Percentiles rank a stretch among this genome's conserved stretches.
Evolutionary conservation across 1,284 basidiomycete genomes (phyloP).

Genomic region (Clitocybe nebularis): DNA sequence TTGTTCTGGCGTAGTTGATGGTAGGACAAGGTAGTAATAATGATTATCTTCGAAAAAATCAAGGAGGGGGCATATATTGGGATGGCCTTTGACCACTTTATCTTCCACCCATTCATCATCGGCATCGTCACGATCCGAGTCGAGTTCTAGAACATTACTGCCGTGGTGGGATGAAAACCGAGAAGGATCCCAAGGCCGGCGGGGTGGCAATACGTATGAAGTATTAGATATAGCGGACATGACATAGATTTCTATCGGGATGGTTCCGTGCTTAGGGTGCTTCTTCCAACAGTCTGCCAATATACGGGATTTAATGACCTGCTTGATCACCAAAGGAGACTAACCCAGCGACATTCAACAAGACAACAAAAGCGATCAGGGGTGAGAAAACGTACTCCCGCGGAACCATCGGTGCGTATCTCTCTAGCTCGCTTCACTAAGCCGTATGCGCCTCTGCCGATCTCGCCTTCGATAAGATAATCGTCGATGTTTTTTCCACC

Average conservation of each 20-base stretch:
- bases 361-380: conserved; percentile 13
- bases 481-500: conserved; percentile 69
- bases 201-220: conserved; percentile 66
- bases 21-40: conserved; percentile 90
- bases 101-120: conserved; percentile 62
- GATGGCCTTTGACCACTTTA: conserved; percentile 75
- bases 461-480: conserved; percentile 81
- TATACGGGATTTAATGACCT: conserved; percentile 97
- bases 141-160: conserved; percentile 16
- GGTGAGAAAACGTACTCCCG: conserved; percentile 63
- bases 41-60: conserved; percentile 98
- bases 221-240: conserved; percentile 87
- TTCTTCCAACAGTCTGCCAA: conserved; percentile 99
- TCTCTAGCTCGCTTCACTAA: conserved; percentile 89
- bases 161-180: conserved; percentile 34
- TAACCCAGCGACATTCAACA: conserved; percentile 24
- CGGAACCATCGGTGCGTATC: conserved; percentile 68
- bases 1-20: conserved; percentile 62
- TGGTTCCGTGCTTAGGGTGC: conserved; percentile 91
- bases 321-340: conserved; percentile 89
- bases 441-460: conserved; percentile 96
- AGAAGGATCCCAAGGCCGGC: conserved; percentile 78
- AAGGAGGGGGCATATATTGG: conserved; percentile 88
- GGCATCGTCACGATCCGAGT: conserved; percentile 14
- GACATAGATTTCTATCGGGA: conserved; percentile 98